Evolutionary conservation across 306 rosid genomes (phyloP), one percentile per base, ranked within the genome.

Genomic region (Vigna nakashimae): DNA sequence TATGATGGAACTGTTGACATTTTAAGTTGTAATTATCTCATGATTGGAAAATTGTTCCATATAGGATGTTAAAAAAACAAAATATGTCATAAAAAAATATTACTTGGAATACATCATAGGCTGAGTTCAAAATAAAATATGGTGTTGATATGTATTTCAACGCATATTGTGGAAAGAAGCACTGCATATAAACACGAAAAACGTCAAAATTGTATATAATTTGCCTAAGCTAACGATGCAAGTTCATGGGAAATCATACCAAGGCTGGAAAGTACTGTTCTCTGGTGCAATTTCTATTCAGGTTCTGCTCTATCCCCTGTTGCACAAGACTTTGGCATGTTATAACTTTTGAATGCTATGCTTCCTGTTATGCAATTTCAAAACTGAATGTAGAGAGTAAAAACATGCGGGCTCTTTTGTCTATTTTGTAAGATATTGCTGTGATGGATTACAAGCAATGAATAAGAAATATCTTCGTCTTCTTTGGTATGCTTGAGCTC

Each of bases 101-200:
- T 86, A 90, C 95, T 71, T 88, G 95, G 86, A 2, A 90, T 14
- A 89, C 90, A 67, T 91, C 97, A 63, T 91, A 91, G 51, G 92
- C 97, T 8, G 92, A 82, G 83, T 91, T 91, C 88, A 91, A 86
- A 81, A 89, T 84, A 80, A 91, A 89, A 82, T 84, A 88, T 10
- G 97, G 94, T 28, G 94, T 77, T 16, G 84, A 45, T 79, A 85
- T 89, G 82, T 83, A 88, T 76, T 56, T 75, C 85, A 91, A 71
- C 13, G 66, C 86, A 84, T 89, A 86, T 74, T 91, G 91, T 2
- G 94, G 97, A 85, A 91, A 89, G 87, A 89, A 83, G 50, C 97
- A 91, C 97, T 90, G 89, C 91, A 88, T 69, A 56, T 55, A 32
- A 84, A 73, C 56, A 71, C 26, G 20, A 59, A 1, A 67, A 28